Evolutionary conservation across 2,329 filamentous ascomycete genomes (phyloP).

Genomic region (Venturia oleaginea): DNA sequence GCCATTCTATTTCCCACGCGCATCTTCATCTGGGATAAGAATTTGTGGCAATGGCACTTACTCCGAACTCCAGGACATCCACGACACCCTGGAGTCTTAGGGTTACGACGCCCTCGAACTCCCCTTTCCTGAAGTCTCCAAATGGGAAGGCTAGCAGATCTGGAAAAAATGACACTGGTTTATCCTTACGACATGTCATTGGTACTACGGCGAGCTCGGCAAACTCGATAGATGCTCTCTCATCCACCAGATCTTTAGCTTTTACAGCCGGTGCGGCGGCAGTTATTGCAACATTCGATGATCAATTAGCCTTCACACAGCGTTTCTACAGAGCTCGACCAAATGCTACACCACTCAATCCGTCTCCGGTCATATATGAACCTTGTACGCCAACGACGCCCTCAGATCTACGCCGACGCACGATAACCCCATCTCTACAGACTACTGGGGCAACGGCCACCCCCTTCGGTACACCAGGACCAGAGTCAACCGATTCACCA

Average conservation of each 20-base stretch:
- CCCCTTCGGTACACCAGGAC: slow-evolving; percentile 36
- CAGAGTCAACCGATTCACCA: slow-evolving; percentile 49
- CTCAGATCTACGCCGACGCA: slow-evolving; percentile 47
- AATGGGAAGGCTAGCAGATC: slow-evolving; percentile 42
- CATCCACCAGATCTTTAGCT: slow-evolving; percentile 63
- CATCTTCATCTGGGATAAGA: background rate
- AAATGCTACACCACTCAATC: slow-evolving; percentile 56
- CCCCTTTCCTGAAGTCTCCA: slow-evolving; percentile 27
- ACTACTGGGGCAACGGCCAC: slow-evolving; percentile 37
- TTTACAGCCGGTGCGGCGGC: slow-evolving; percentile 90
- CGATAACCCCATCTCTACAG: slow-evolving; percentile 41
- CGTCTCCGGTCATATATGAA: slow-evolving; percentile 44
- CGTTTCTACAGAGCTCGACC: slow-evolving; percentile 87
- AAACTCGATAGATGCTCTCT: slow-evolving; percentile 75
- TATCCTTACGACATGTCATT: slow-evolving; percentile 76
- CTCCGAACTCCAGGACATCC: slow-evolving; percentile 31
- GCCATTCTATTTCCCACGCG: slow-evolving; percentile 1
- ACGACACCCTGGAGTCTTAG: slow-evolving; percentile 29
- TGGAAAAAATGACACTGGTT: slow-evolving; percentile 36
- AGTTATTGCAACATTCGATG: slow-evolving; percentile 75
- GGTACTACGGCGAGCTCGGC: slow-evolving; percentile 81
- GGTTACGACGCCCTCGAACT: slow-evolving; percentile 61
- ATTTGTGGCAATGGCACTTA: slow-evolving; percentile 4
- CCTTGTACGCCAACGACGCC: slow-evolving; percentile 45
- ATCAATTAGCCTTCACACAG: slow-evolving; percentile 56